phyloP scores from a whole-genome alignment of 1,284 basidiomycete species.

The Malassezia vespertilionis region DNA sequence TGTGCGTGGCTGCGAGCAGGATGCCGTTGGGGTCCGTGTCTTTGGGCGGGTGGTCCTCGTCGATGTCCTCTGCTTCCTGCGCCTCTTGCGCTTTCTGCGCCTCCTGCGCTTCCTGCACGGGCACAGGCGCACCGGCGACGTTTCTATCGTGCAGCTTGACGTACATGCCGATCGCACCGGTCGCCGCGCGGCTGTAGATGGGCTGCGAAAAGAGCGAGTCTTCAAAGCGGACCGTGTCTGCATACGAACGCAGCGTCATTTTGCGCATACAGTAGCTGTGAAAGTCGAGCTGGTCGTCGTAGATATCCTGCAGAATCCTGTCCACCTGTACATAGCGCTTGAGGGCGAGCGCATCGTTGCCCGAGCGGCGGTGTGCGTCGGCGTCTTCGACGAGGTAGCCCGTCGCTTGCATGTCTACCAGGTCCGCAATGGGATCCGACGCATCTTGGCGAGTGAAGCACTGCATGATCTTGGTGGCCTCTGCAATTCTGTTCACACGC shows the following conservation, averaged over 20 bases:
- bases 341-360: constrained; percentile 67
- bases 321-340: constrained; percentile 73
- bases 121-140: constrained; percentile 27
- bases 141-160: constrained; percentile 47
- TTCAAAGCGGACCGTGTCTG: constrained; percentile 70
- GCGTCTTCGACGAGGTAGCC: constrained; percentile 79
- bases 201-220: constrained; percentile 66
- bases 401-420: constrained; percentile 91
- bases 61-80: constrained; percentile 17
- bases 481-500: constrained; percentile 60
- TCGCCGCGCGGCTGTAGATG: constrained; percentile 63
- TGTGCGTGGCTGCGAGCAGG: constrained; percentile 17
- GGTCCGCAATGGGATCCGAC: constrained; percentile 62
- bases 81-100: constrained; percentile 15
- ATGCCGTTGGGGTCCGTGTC: constrained; percentile 39
- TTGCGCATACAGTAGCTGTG: constrained; percentile 87
- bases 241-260: constrained; percentile 73
- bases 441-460: constrained; percentile 51
- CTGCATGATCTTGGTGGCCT: constrained; percentile 27
- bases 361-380: constrained; percentile 58
- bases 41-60: constrained; percentile 48
- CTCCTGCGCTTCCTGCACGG: constrained; percentile 9
- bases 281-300: constrained; percentile 97
- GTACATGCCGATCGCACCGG: constrained; percentile 64
- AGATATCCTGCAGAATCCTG: constrained; percentile 75